Percentiles rank a stretch among this genome's conserved stretches.
These are phyloP conservation scores for Agrocybe praecox DNA, from an alignment of 768 basidiomycete species.

Conservation along the genomic window DNA sequence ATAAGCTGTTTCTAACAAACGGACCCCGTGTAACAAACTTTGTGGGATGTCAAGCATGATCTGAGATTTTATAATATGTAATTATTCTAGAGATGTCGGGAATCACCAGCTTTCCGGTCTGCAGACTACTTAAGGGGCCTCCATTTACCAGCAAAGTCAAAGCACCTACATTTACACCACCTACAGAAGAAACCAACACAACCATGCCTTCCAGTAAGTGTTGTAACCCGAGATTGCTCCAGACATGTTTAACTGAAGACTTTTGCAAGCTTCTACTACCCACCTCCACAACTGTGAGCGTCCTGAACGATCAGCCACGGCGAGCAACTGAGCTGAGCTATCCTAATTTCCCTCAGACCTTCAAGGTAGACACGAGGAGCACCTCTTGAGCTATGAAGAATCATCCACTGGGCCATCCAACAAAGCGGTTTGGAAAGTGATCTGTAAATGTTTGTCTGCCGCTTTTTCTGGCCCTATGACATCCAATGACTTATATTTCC, in stretches of 20 bases:
- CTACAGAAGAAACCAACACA: neutral
- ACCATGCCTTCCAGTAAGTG: slow-evolving; percentile 21
- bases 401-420: slow-evolving; percentile 41
- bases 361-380: slow-evolving; percentile 19
- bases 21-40: neutral
- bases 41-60: neutral
- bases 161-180: neutral
- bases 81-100: neutral
- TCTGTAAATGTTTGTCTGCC: slow-evolving; percentile 54
- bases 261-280: slow-evolving; percentile 28
- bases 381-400: slow-evolving; percentile 45
- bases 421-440: slow-evolving; percentile 49
- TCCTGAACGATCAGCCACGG: neutral
- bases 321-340: neutral
- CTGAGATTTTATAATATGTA: neutral
- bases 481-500: neutral
- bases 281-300: slow-evolving; percentile 49
- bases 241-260: slow-evolving; percentile 1
- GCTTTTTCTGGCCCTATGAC: slow-evolving; percentile 1
- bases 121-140: neutral
- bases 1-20: neutral
- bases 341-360: slow-evolving; percentile 27
- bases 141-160: neutral
- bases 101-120: neutral
- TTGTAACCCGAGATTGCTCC: too few species aligned